Base-by-base conservation (phyloP, 192 early-diverging fungal species). In the Coemansia sp. region DNA sequence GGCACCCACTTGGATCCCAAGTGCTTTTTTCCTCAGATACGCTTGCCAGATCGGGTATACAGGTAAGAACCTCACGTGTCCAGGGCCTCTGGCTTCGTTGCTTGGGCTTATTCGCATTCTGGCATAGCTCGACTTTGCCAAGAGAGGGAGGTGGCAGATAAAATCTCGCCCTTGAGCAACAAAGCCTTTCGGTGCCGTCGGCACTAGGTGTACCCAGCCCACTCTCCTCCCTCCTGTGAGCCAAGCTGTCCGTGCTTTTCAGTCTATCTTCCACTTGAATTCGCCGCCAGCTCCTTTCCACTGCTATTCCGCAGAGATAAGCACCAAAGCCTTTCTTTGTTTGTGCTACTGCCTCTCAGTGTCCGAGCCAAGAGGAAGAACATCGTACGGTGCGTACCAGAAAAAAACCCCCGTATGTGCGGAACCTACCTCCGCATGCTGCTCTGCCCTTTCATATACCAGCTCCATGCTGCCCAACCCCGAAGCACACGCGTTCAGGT, bases 401-500 rank as follows among this genome's bases (percentile, higher is more conserved):
- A 26, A 39, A 39, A 39, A 39, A 43, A 1, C 31, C 31, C 52
- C 28, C 25, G 26, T 13, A 26, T 28, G 52, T 55, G 52, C 28
- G 25, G 52, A 33, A 28, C 52, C 11, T 31, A 28, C 52, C 52
- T 31, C 52, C 25, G 52, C 25, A 45, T 45, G 43, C 43, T 31
- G 31, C 31, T 31, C 4, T 4, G 31, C 31, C 4, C 31, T 31
- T 45, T 45, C 43, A 45, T 31, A 31, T 28, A 1, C 48, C 25
- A 33, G 52, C 14, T 55, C 52, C 52, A 55, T 31, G 52, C 52
- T 55, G 52, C 14, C 52, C 52, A 31, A 26, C 52, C 23, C 23
- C 26, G 52, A 55, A 55, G 52, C 52, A 28, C 52, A 55, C 52
- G 52, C 52, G 52, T 55, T 28, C 26, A 8, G 52, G 14, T 55